phyloP scores from a whole-genome alignment of 257 asterid species.

The Primulina huaijiensis region DNA sequence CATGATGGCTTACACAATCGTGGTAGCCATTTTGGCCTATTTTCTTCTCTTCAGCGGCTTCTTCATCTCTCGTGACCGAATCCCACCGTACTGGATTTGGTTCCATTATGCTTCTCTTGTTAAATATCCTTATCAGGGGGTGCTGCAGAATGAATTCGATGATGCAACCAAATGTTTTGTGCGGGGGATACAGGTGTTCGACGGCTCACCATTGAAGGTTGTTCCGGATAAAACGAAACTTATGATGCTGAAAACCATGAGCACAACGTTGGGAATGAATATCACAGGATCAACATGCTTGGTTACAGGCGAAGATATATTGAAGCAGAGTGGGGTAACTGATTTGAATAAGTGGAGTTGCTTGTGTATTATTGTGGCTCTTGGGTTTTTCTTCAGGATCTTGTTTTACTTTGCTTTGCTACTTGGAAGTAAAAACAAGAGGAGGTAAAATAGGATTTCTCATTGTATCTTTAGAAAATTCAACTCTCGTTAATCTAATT shows the following conservation, averaged over 20 bases:
- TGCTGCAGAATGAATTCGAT: conserved; percentile 35
- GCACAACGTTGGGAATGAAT: conserved; percentile 29
- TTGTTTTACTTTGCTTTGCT: conserved; percentile 21
- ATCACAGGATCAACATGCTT: conserved; percentile 33
- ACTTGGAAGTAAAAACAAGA: conserved; percentile 25
- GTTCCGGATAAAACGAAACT: conserved; percentile 27
- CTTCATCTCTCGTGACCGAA: conserved; percentile 32
- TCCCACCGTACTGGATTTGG: conserved; percentile 47
- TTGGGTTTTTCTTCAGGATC: conserved; percentile 35
- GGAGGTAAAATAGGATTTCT: conserved; percentile 4
- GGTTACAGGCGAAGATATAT: conserved; percentile 34
- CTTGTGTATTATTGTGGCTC: conserved; percentile 26
- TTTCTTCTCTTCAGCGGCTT: conserved; percentile 41
- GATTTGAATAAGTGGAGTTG: conserved; percentile 25
- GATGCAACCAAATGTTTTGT: conserved; percentile 37
- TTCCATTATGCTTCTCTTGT: conserved; percentile 40
- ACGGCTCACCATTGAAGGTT: conserved; percentile 24
- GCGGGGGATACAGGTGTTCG: conserved; percentile 40
- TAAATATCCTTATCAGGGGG: conserved; percentile 41
- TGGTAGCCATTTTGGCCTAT: conserved; percentile 33
- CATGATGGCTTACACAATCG: conserved; percentile 33
- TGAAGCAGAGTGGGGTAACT: conserved; percentile 33
- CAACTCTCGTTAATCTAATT: too few species aligned
- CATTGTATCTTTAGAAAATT: too few species aligned
- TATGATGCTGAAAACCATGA: conserved; percentile 24